Evolutionary conservation across 257 asterid species (phyloP).

Genomic region (Handroanthus guayacan): DNA sequence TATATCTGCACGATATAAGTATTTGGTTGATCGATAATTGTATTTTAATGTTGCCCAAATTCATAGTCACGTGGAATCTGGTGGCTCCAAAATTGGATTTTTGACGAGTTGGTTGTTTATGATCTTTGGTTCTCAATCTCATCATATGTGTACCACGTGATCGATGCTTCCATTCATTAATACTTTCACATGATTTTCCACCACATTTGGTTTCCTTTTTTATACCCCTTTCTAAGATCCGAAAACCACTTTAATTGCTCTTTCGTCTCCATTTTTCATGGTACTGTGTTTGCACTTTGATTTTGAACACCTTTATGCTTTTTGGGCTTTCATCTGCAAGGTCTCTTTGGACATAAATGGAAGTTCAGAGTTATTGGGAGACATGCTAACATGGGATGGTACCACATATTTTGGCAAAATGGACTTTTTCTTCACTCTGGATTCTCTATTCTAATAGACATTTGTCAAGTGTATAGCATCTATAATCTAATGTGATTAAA

Average conservation of each 20-base stretch:
- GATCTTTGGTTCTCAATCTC: constrained; percentile 34
- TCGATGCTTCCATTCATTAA: constrained; percentile 32
- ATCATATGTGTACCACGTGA: constrained; percentile 46
- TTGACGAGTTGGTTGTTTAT: neutral
- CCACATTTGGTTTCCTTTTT: constrained; percentile 31
- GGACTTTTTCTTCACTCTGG: too few species aligned
- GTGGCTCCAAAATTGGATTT: constrained; percentile 24
- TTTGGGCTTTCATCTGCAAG: too few species aligned
- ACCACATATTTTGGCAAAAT: too few species aligned
- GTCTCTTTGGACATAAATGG: too few species aligned
- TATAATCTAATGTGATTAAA: too few species aligned
- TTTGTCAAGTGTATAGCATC: too few species aligned
- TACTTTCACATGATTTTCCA: constrained; percentile 33
- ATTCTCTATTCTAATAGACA: too few species aligned
- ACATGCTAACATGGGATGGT: too few species aligned
- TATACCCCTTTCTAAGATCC: constrained; percentile 1
- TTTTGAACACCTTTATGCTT: too few species aligned
- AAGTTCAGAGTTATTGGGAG: too few species aligned
- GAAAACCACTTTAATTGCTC: neutral
- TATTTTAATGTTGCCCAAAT: neutral
- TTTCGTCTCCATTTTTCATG: neutral
- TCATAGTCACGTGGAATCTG: constrained; percentile 27
- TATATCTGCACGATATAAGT: neutral
- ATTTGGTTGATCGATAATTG: neutral
- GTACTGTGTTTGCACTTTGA: neutral